Evolutionary conservation across 1,139 yeast species (phyloP), one percentile per base, ranked within the genome.

Genomic region (Pichia sp.): DNA sequence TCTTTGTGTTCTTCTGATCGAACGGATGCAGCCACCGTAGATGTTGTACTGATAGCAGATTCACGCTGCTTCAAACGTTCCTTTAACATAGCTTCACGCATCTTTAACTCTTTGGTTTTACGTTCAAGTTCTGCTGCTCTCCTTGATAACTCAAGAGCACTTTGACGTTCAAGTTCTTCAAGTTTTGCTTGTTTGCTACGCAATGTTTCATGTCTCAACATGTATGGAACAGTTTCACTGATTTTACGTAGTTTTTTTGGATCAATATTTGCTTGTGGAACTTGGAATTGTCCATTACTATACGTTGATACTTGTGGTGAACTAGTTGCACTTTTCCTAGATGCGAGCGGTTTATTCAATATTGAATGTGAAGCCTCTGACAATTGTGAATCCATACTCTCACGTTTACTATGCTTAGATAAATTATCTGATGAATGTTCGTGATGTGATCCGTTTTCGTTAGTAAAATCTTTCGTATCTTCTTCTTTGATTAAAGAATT

Each of bases 201-300:
- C 42, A 82, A 72, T 47, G 84, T 71, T 59, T 83, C 91, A 58
- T 83, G 91, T 57, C 84, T 74, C 49, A 83, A 66, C 28, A 82
- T 83, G 52, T 83, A 83, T 26, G 93, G 93, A 24, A 83, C 85
- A 2, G 91, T 83, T 56, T 82, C 91, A 28, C 88, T 79, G 42
- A 83, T 77, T 58, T 79, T 83, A 58, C 93, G 72, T 51, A 83
- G 67, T 60, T 81, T 84, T 52, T 71, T 71, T 48, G 84, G 72
- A 53, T 81, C 83, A 32, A 56, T 49, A n/a, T 45, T 47, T 7
- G 60, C 50, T 65, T 75, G 59, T 66, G 50, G 43, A 8, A 36
- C 41, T 23, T 41, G 45, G 11, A 24, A 40, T 24, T 41, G 34
- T 3, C 37, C 28, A 22, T 34, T 30, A 28, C 41, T 41, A n/a